phyloP scores from a whole-genome alignment of 139 green algal genomes.

The Coccomyxa sp. region DNA sequence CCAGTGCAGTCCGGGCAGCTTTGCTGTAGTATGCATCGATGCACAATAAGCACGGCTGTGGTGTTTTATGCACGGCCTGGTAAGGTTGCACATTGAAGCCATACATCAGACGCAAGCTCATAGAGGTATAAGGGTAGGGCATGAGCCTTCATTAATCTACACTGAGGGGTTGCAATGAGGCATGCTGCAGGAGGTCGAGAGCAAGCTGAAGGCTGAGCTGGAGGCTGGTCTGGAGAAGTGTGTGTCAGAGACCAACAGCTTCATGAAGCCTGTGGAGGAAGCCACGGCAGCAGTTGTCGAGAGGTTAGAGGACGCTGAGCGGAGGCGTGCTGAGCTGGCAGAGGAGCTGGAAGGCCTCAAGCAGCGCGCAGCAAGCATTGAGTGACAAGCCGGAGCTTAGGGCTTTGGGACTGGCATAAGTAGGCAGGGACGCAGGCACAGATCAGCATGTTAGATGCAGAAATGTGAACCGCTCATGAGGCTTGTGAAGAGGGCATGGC shows the following conservation, averaged over 20 bases:
- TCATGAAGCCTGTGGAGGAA: slow-evolving; percentile 38
- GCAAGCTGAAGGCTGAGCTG: slow-evolving; percentile 38
- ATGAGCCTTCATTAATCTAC: not conserved
- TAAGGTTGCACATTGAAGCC: not conserved
- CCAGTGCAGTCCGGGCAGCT: too few relatives aligned
- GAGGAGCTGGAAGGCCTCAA: slow-evolving; percentile 26
- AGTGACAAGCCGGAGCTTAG: slow-evolving; percentile 15
- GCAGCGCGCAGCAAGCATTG: slow-evolving; percentile 32
- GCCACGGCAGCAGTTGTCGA: slow-evolving; percentile 20
- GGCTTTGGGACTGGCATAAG: too few relatives aligned
- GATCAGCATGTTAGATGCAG: too few relatives aligned
- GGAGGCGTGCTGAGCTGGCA: slow-evolving; percentile 2
- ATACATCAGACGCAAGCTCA: not conserved
- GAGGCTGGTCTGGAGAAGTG: slow-evolving; percentile 17
- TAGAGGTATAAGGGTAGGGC: not conserved
- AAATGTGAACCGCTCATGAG: too few relatives aligned
- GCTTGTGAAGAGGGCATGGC: too few relatives aligned
- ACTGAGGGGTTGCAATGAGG: not conserved
- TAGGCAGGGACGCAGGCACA: too few relatives aligned
- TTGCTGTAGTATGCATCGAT: too few relatives aligned
- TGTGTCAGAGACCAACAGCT: slow-evolving; percentile 19
- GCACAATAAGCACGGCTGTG: not conserved
- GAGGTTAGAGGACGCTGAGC: slow-evolving; percentile 15
- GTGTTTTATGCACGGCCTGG: not conserved
- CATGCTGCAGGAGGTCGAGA: slow-evolving; percentile 32